Percentiles rank a stretch among this genome's conserved stretches.
phyloP scores from a whole-genome alignment of 2,329 filamentous ascomycete species.

The Paecilomyces fulvus region DNA sequence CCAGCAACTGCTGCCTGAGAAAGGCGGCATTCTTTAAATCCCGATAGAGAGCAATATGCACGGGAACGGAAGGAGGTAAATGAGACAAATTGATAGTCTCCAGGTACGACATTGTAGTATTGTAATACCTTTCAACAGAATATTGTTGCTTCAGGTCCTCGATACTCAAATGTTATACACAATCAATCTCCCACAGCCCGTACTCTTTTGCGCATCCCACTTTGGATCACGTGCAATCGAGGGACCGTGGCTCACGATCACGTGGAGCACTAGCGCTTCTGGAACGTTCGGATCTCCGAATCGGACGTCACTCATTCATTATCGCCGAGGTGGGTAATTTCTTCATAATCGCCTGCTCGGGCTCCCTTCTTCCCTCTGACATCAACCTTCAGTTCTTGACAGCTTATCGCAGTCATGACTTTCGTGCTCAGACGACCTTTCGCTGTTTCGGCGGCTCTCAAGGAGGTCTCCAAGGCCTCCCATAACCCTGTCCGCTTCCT shows the following conservation, averaged over 20 bases:
- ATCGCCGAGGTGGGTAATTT: neutral
- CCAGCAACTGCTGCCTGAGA: conserved; percentile 74
- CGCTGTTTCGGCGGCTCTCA: conserved; percentile 51
- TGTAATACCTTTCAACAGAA: too few relatives aligned
- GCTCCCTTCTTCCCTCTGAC: conserved; percentile 5
- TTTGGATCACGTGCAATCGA: conserved; percentile 1
- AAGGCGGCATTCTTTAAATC: conserved; percentile 69
- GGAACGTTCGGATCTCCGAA: conserved; percentile 27
- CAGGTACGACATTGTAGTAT: conserved; percentile 37
- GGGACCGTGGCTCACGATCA: conserved; percentile 8
- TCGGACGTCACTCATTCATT: conserved; percentile 5
- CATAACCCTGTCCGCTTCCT: conserved; percentile 47
- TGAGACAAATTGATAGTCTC: conserved; percentile 68
- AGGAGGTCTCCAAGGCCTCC: conserved; percentile 46
- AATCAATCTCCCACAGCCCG: neutral
- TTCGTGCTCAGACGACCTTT: conserved; percentile 58
- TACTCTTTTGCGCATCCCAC: neutral
- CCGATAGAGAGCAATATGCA: conserved; percentile 68
- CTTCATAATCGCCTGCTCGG: neutral
- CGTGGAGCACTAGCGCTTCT: conserved; percentile 21
- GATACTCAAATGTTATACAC: neutral
- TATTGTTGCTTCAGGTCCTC: neutral
- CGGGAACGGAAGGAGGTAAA: conserved; percentile 55
- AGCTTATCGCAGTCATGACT: conserved; percentile 43
- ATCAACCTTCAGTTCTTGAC: conserved; percentile 1